A percentile compares a stretch with the other conserved stretches of the same genome.
Conservation (phyloP, 345 rosid genomes). For the Acer yangbiense region DNA sequence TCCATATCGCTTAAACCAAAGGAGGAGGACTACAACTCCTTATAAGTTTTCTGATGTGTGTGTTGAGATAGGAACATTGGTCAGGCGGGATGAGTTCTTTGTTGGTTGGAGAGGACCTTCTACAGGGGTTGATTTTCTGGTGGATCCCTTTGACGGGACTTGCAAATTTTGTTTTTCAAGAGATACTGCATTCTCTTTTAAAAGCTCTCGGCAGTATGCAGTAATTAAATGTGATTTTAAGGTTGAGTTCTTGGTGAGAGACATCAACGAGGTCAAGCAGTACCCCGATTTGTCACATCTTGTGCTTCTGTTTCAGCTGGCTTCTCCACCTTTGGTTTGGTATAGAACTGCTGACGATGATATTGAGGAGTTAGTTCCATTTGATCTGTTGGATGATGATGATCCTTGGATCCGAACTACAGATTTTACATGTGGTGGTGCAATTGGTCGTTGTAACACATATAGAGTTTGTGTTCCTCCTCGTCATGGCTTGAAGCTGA, state of each 20-base stretch:
- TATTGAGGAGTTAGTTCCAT: constrained; percentile 48
- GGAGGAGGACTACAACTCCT: constrained; percentile 63
- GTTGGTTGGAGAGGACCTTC: constrained; percentile 71
- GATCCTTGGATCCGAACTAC: constrained; percentile 97
- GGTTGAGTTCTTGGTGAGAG: constrained; percentile 80
- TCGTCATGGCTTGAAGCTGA: constrained; percentile 63
- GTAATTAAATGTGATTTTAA: constrained; percentile 80
- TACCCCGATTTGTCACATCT: constrained; percentile 35
- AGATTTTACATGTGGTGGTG: constrained; percentile 74
- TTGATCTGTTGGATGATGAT: constrained; percentile 85
- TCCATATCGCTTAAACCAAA: constrained; percentile 58
- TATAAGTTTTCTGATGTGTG: constrained; percentile 53
- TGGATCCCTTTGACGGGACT: constrained; percentile 80
- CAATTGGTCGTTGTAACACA: constrained; percentile 67
- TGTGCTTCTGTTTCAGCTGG: constrained; percentile 67
- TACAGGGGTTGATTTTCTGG: constrained; percentile 64
- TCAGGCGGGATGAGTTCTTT: constrained; percentile 52
- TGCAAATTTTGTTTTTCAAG: constrained; percentile 74
- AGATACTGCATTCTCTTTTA: constrained; percentile 66
- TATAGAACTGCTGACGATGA: constrained; percentile 91
- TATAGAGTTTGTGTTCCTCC: constrained; percentile 64
- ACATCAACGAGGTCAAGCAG: constrained; percentile 55
- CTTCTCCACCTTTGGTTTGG: constrained; percentile 73
- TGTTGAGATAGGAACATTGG: constrained; percentile 68
- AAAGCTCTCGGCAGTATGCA: constrained; percentile 43